A percentile compares a stretch with the other conserved stretches of the same genome.
phyloP scores from a whole-genome alignment of 352 stramenopile species.

The Pythium volutum region DNA sequence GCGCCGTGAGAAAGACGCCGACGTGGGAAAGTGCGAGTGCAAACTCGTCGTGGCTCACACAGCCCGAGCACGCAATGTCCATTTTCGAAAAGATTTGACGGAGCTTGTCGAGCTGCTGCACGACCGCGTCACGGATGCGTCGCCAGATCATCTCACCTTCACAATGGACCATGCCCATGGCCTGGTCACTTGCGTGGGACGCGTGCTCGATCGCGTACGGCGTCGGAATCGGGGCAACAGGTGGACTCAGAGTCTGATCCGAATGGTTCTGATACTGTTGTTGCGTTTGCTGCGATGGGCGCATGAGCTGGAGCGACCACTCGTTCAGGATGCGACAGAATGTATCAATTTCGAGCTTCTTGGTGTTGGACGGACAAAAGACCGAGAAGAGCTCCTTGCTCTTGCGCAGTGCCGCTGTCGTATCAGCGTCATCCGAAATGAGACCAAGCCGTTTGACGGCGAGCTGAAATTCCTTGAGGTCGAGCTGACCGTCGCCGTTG shows the following conservation, averaged over 20 bases:
- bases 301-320: slow-evolving; percentile 66
- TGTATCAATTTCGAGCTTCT: slow-evolving; percentile 75
- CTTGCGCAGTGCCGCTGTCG: no score
- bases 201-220: slow-evolving; percentile 37
- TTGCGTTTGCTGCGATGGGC: slow-evolving; percentile 33
- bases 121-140: slow-evolving; percentile 46
- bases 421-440: no score
- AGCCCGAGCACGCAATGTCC: slow-evolving; percentile 65
- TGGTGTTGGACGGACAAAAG: slow-evolving; percentile 63
- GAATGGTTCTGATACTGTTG: neutral
- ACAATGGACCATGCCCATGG: neutral
- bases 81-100: slow-evolving; percentile 78
- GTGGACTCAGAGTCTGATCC: neutral
- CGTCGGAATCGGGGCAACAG: slow-evolving; percentile 29
- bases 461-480: slow-evolving; percentile 73
- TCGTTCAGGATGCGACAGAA: slow-evolving; percentile 83
- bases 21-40: slow-evolving; percentile 69
- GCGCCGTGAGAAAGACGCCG: slow-evolving; percentile 60
- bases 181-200: slow-evolving; percentile 21
- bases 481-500: slow-evolving; percentile 69
- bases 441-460: slow-evolving; percentile 71
- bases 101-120: slow-evolving; percentile 60
- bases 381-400: slow-evolving; percentile 57
- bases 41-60: slow-evolving; percentile 64
- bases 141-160: slow-evolving; percentile 61